Conservation (phyloP, 495 filamentous ascomycete species). For the Aspergillus panamensis region DNA sequence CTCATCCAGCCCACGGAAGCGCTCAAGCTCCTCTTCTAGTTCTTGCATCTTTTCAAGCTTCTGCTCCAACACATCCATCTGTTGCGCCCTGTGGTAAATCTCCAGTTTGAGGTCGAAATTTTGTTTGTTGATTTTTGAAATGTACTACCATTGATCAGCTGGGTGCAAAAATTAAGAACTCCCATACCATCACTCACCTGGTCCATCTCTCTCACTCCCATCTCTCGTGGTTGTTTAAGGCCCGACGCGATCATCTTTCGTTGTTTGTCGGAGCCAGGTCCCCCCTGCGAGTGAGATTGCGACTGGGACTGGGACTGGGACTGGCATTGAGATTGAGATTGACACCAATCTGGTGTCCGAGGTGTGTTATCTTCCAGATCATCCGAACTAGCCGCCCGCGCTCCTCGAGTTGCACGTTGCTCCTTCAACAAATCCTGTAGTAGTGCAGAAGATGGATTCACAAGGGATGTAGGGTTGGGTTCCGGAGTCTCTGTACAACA, state of each 20-base stretch:
- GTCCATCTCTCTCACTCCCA: slow-evolving; percentile 51
- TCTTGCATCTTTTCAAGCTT: slow-evolving; percentile 66
- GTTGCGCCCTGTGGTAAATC: slow-evolving; percentile 65
- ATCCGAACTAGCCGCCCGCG: slow-evolving; percentile 28
- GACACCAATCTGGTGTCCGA: slow-evolving; percentile 32
- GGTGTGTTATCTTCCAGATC: slow-evolving; percentile 23
- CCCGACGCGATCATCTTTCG: slow-evolving; percentile 28
- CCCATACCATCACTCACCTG: slow-evolving; percentile 31
- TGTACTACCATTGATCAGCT: slow-evolving; percentile 33
- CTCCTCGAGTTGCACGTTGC: slow-evolving; percentile 41
- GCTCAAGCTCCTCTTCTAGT: slow-evolving; percentile 62
- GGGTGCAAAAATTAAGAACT: slow-evolving; percentile 3
- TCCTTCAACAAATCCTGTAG: slow-evolving; percentile 49
- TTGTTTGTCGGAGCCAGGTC: slow-evolving; percentile 37
- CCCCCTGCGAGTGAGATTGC: slow-evolving; percentile 27
- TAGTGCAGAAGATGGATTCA: slow-evolving; percentile 45
- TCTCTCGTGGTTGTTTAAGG: slow-evolving; percentile 40
- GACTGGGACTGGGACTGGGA: slow-evolving; percentile 23
- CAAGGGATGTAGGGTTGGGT: slow-evolving; percentile 27
- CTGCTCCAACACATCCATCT: slow-evolving; percentile 63
- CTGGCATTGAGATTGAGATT: slow-evolving; percentile 13
- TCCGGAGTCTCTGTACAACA: slow-evolving; percentile 29
- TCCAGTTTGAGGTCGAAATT: slow-evolving; percentile 91
- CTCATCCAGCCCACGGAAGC: slow-evolving; percentile 61
- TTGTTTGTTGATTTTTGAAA: slow-evolving; percentile 71